phyloP scores from a whole-genome alignment of 148 eudicot species.

The Chenopodium suecicum region DNA sequence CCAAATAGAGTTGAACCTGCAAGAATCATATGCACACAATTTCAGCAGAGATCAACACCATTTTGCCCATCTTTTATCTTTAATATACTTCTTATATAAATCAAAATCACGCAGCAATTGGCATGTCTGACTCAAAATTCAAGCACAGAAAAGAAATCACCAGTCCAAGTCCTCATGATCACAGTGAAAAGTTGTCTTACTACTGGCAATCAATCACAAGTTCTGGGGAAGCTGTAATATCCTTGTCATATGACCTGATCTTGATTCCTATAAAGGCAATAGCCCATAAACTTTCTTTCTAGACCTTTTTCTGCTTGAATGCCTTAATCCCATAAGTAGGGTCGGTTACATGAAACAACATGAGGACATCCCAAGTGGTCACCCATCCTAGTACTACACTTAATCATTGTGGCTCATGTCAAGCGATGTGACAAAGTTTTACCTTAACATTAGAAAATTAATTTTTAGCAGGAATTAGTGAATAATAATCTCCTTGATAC shows the following conservation, averaged over 20 bases:
- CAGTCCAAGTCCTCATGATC: neutral
- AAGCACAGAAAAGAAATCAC: neutral
- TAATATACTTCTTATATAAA: neutral
- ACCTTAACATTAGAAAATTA: neutral
- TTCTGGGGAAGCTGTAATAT: neutral
- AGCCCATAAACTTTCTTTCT: neutral
- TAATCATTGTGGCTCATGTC: too few species aligned
- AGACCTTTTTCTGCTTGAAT: neutral
- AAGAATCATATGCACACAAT: slow-evolving; percentile 14
- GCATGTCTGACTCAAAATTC: neutral
- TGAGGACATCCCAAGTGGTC: too few species aligned
- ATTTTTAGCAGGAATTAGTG: neutral
- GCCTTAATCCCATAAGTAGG: too few species aligned
- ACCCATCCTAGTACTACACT: too few species aligned
- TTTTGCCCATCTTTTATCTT: neutral
- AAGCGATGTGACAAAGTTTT: too few species aligned
- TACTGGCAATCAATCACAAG: neutral
- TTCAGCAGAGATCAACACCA: neutral
- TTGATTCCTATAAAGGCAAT: neutral
- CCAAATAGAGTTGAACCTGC: slow-evolving; percentile 42
- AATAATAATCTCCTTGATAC: neutral
- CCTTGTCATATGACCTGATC: neutral
- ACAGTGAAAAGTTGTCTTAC: neutral
- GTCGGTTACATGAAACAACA: too few species aligned
- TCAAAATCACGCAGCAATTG: neutral